These are phyloP conservation scores for Calonectria hongkongensis DNA, from an alignment of 2,329 filamentous ascomycete species.

Conservation along the genomic window DNA sequence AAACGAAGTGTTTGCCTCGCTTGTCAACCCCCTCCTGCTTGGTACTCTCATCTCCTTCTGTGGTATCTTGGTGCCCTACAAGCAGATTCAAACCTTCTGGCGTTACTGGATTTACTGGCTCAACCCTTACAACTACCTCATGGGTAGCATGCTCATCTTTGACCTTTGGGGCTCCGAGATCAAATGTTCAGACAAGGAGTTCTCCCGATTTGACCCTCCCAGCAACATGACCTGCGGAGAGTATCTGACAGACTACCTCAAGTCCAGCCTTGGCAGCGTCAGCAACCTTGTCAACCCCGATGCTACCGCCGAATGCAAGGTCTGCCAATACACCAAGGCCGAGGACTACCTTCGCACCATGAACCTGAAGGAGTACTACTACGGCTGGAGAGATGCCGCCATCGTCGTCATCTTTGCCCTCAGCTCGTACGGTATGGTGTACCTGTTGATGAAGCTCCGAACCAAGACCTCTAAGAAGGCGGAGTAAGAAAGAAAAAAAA, in stretches of 20 bases:
- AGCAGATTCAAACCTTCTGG: conserved; percentile 80
- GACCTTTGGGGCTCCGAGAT: conserved; percentile 68
- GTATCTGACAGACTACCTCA: conserved; percentile 74
- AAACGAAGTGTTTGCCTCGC: conserved; percentile 75
- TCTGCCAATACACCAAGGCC: conserved; percentile 76
- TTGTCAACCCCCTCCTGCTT: conserved; percentile 74
- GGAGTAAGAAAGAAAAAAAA: conserved; percentile 49
- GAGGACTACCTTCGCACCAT: conserved; percentile 76
- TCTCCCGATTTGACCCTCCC: conserved; percentile 71
- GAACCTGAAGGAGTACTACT: conserved; percentile 76
- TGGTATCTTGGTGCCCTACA: conserved; percentile 83
- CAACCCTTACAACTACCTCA: conserved; percentile 78
- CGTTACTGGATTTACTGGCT: conserved; percentile 78
- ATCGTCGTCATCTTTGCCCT: conserved; percentile 75
- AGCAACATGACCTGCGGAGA: conserved; percentile 72
- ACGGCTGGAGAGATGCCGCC: conserved; percentile 80
- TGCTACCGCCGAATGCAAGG: conserved; percentile 72
- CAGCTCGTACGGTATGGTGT: conserved; percentile 71
- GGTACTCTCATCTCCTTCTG: conserved; percentile 81
- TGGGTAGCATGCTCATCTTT: conserved; percentile 74
- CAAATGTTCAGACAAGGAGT: conserved; percentile 68
- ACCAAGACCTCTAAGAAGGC: conserved; percentile 70
- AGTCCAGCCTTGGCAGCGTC: conserved; percentile 63
- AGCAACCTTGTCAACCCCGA: conserved; percentile 77
- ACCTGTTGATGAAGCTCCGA: conserved; percentile 67